Evolutionary conservation across 176 grass and related monocot species (phyloP).

Genomic region (Aegilops longissima): DNA sequence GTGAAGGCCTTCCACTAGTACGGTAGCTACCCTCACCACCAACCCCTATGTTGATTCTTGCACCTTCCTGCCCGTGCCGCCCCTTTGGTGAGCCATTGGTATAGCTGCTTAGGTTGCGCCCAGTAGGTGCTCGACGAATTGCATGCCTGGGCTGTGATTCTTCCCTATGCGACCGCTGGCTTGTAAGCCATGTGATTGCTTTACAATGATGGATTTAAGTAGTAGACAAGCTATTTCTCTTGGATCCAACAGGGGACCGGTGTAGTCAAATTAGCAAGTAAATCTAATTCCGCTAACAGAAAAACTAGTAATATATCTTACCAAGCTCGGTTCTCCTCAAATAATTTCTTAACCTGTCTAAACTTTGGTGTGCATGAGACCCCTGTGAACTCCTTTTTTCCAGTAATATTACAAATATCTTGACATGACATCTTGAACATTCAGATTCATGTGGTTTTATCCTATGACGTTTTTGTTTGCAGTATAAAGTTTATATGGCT

Average conservation of each 20-base stretch:
- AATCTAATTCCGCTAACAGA: not conserved
- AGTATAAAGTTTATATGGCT: not conserved
- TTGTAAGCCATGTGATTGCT: not conserved
- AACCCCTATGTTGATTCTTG: too few relatives aligned
- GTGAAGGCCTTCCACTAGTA: too few relatives aligned
- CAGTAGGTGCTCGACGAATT: constrained; percentile 23
- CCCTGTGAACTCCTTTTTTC: not conserved
- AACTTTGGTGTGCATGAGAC: not conserved
- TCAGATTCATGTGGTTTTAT: not conserved
- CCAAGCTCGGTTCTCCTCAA: not conserved
- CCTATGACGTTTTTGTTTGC: not conserved
- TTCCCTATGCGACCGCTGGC: not conserved
- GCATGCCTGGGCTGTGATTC: not conserved
- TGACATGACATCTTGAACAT: not conserved
- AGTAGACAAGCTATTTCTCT: not conserved
- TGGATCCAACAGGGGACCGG: not conserved
- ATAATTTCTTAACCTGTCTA: not conserved
- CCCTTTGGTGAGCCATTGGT: too few relatives aligned
- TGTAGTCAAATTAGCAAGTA: not conserved
- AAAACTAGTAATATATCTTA: not conserved
- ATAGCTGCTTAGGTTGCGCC: too few relatives aligned
- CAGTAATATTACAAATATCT: not conserved
- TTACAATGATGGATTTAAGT: not conserved
- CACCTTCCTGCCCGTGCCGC: too few relatives aligned
- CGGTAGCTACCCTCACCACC: too few relatives aligned